These are phyloP conservation scores for Fonsecaea pedrosoi DNA, from an alignment of 2,329 filamentous ascomycete species.

Conservation along the genomic window DNA sequence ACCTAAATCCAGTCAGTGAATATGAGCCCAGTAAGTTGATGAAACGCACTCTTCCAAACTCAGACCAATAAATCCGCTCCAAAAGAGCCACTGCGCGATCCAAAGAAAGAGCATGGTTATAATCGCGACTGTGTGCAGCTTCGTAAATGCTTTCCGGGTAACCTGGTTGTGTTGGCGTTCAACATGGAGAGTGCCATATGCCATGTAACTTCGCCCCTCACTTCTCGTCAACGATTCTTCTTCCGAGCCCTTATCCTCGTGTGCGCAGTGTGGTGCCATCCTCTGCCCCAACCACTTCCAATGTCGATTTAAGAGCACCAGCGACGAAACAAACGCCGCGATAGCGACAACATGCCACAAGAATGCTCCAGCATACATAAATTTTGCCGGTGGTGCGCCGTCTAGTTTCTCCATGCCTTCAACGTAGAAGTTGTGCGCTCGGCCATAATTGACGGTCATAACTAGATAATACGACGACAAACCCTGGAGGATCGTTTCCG, in stretches of 20 bases:
- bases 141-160: constrained; percentile 24
- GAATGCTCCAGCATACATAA: constrained; percentile 44
- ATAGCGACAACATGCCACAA: constrained; percentile 36
- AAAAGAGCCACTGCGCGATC: constrained; percentile 44
- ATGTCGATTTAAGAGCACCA: constrained; percentile 8
- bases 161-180: constrained; percentile 13
- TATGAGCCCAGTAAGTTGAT: constrained; percentile 11
- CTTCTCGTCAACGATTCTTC: background rate
- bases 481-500: constrained; percentile 42
- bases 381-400: constrained; percentile 34
- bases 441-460: constrained; percentile 43
- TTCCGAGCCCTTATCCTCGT: constrained; percentile 18
- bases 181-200: constrained; percentile 17
- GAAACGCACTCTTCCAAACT: constrained; percentile 40
- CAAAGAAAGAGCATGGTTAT: constrained; percentile 40
- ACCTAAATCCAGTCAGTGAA: constrained; percentile 40
- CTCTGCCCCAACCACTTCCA: constrained; percentile 20
- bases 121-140: constrained; percentile 29
- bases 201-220: background rate
- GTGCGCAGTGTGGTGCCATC: constrained; percentile 17
- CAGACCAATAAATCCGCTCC: constrained; percentile 43
- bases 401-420: constrained; percentile 32
- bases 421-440: constrained; percentile 43
- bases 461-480: constrained; percentile 40
- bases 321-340: constrained; percentile 20